Evolutionary conservation across 495 filamentous ascomycete genomes (phyloP).

Genomic region (Penicillium paxilli): DNA sequence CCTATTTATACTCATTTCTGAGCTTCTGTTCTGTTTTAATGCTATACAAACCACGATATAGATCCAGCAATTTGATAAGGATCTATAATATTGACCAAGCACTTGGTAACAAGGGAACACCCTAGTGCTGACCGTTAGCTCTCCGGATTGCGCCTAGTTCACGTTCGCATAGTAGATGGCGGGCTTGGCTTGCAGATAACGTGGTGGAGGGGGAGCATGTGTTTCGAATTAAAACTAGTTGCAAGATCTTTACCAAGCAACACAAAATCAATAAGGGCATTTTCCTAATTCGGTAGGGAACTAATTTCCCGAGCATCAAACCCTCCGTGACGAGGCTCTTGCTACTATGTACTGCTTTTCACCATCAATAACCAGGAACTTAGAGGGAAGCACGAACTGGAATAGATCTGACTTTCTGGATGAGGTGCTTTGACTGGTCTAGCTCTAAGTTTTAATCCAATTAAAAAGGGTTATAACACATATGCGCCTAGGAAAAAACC

Average conservation of each 20-base stretch:
- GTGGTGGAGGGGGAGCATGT: background rate
- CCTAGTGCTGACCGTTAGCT: background rate
- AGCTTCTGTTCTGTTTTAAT: background rate
- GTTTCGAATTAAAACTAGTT: background rate
- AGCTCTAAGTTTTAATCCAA: no score
- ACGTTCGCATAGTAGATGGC: background rate
- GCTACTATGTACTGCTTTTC: no score
- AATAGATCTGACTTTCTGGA: no score
- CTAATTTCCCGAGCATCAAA: no score
- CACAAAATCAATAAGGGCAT: background rate
- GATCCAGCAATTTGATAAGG: background rate
- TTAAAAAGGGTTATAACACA: no score
- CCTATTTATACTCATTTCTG: background rate
- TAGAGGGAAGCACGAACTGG: no score
- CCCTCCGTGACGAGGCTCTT: no score
- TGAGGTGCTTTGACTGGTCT: no score
- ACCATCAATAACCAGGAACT: no score
- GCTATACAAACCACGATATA: background rate
- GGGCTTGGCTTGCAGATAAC: conserved; percentile 4
- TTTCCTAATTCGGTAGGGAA: background rate
- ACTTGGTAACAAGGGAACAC: background rate
- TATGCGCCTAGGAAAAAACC: no score
- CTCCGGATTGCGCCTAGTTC: background rate
- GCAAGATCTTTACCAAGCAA: background rate
- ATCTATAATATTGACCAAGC: conserved; percentile 10